Base-by-base conservation (phyloP, 306 rosid species). In the Cucurbita pepo region DNA sequence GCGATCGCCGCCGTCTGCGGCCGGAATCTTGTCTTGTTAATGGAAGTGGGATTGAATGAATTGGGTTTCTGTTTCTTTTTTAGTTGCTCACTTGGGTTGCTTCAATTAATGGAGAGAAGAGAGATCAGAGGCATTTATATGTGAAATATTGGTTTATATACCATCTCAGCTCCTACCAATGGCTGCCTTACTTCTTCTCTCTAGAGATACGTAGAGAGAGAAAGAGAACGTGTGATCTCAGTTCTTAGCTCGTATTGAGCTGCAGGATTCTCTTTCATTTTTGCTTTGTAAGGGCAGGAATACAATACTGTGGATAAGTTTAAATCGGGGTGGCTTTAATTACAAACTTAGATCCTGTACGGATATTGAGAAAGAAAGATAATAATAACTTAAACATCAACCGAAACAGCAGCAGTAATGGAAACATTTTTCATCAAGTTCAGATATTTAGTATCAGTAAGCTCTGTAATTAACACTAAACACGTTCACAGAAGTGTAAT, bases 151-250 rank as follows among this genome's bases (percentile, higher is more conserved):
- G 83, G 74, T 64, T 84, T 81, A 77, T 87, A 84, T 78, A 84
- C 83, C 90, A 83, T 75, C 74, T 38, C 79, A 83, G 81, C 86
- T 89, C 76, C 70, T 56, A 62, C 72, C 43, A 79, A 73, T 66
- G 59, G 47, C 72, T 81, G 54, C 54, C 62, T 58, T 75, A 56
- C 59, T 34, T 69, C 55, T 75, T 64, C 80, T 79, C 73, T 25
- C 37, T 78, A 59, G 58, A 56, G 56, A 71, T 77, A 71, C 83
- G 61, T 80, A 57, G 66, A 79, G 73, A 70, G 77, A 78, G 13
- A 51, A 14, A 51, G 18, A 36, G 66, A 60, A 44, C 77, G 77
- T 77, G 81, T 79, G 85, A 83, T 80, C 75, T 80, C 81, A 78
- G 64, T 79, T 69, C 74, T 75, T 77, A 54, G 59, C 78, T 78